A percentile compares a stretch with the other conserved stretches of the same genome.
Conservation (phyloP, 176 grass and related monocot species). For the Puccinellia tenuiflora region DNA sequence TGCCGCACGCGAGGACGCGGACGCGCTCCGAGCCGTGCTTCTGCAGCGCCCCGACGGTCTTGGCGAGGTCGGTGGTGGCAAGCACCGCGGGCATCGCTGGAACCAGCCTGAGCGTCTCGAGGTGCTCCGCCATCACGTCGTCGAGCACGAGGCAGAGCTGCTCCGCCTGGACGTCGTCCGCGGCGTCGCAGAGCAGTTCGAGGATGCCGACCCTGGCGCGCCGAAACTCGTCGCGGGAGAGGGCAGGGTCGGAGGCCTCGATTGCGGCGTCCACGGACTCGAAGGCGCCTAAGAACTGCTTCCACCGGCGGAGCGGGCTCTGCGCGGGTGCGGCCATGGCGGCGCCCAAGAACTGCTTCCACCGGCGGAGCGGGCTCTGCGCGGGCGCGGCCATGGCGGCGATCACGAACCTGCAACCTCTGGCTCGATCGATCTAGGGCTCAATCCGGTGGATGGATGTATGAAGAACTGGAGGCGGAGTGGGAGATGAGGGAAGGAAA, state of each 20-base stretch:
- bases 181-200: background rate
- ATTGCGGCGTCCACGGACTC: background rate
- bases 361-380: no score
- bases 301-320: background rate
- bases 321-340: background rate
- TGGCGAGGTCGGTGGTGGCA: background rate
- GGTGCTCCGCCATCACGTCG: background rate
- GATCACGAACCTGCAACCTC: background rate
- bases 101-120: background rate
- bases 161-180: background rate
- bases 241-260: background rate
- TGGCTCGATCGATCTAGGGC: no score
- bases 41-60: no score
- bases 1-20: background rate
- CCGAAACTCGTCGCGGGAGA: background rate
- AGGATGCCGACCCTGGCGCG: background rate
- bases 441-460: no score
- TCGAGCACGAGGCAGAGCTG: background rate
- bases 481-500: no score
- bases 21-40: no score
- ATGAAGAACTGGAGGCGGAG: no score
- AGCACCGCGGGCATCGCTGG: background rate
- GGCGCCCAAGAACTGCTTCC: no score
- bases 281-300: constrained; percentile 5
- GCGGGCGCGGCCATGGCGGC: no score